Evolutionary conservation across 2,329 filamentous ascomycete species (phyloP), one percentile per base, ranked within the genome.

Genomic region (Fusarium pilosicola): DNA sequence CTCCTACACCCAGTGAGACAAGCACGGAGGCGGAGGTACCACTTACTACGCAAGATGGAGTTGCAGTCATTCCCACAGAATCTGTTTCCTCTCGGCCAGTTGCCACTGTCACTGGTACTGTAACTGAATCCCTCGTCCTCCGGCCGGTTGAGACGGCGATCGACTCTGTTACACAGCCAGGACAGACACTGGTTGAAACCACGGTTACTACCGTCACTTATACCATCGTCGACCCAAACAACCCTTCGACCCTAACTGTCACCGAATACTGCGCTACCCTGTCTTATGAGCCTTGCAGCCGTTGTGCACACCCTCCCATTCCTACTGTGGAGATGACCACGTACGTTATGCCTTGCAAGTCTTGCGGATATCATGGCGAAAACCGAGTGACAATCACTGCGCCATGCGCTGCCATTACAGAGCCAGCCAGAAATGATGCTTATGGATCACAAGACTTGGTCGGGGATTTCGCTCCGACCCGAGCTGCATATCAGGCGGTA

Each of bases 61-160:
- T 30, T 6, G 17, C 22, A 4, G 5, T 3, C 10, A 13, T 49
- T 5, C 17, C 30, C 4, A 34, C 22, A 10, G 6, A 24, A 7
- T 7, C 26, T 7, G 7, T 20, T 2, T 18, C 39, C 32, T 26
- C 26, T 1, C n/a, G 30, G 1, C 5, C 4, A 5, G 11, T 36
- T 4, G 13, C 2, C 18, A 22, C n/a, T 24, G 13, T 2, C 17
- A 12, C 18, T 0, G 18, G 17, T 12, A 0, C 6, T 17, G 13
- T 12, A 7, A 26, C n/a, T 26, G 3, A 36, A 1, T 20, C 32
- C 4, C 5, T 36, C 1, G 1, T 22, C 9, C 5, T 22, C 18
- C 32, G 6, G 2, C n/a, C n/a, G 13, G 9, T 15, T 15, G n/a
- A 20, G 18, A 52, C 32, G 4, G n/a, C 15, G 2, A 20, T 15